Base-by-base conservation (phyloP, 1,284 basidiomycete genomes). In the Trichosporon ovoides region DNA sequence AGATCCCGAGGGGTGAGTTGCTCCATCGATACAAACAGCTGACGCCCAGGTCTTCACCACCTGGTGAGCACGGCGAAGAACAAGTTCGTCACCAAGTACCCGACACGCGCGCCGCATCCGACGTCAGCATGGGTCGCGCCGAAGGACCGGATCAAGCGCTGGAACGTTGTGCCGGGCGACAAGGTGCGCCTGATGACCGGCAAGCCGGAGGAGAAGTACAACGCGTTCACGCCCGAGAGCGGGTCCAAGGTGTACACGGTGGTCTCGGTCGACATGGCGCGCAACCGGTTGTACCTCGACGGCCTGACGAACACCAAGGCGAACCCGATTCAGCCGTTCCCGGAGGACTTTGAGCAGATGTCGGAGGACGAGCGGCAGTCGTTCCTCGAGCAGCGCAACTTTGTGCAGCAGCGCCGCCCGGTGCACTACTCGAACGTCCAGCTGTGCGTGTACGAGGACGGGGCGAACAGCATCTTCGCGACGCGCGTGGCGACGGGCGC, bases 361-460 rank as follows among this genome's bases (percentile, higher is more conserved):
- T 19, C 22, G 11, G 63, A 65, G 13, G 63, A 66, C 7, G 49
- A 63, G 18, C 58, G 68, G 55, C 57, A 62, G 35, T 49, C 57
- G 53, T 72, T 59, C 50, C 59, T 59, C 7, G 56, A 64, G 35
- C 69, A 75, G 61, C 64, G 63, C 22, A 69, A 70, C 56, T 67
- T 58, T 18, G 37, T 68, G 36, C 49, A 57, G 38, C 59, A 60
- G 28, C 62, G 65, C 53, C 64, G 71, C 35, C 70, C 73, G 2
- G 67, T 77, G 7, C 70, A 76, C 56, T 77, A 77, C 59, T 70
- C 67, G 33, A 76, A 76, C 48, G 71, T 77, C 3, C 73, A 76
- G 63, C 65, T 77, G 2, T 76, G 72, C 52, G 61, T 75, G 12
- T 67, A 72, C 52, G 68, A 71, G 34, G 62, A 64, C 18, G 55